Base-by-base conservation (phyloP, 495 filamentous ascomycete species). In the Chaetomium cochliodes region DNA sequence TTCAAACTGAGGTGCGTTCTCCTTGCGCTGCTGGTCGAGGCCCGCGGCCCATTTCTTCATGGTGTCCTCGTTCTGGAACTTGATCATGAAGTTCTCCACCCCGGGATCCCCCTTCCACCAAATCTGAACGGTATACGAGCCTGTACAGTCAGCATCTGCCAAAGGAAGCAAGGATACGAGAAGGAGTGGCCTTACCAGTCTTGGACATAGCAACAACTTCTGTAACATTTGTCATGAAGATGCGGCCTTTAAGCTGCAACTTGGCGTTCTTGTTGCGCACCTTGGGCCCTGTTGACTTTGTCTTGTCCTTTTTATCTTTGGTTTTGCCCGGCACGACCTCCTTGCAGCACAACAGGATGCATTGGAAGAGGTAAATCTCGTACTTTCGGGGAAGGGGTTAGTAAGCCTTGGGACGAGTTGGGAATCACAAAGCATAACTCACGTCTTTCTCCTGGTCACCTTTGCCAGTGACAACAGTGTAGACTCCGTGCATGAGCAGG, bases 151-250 rank as follows among this genome's bases (percentile, higher is more conserved):
- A 77, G 75, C 28, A 12, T 23, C 0, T 26, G 5, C 44, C 12
- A 28, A 54, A 57, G 3, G 12, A 55, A 23, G 18, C 26, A 33
- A 54, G 12, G 16, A 55, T n/a, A 22, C 13, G 51, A 39, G 22
- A 66, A 77, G 70, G 6, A 6, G 28, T 30, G 6, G 2, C 3
- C 50, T 47, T 87, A 96, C 93, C 93, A 71, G 89, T 88, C 74
- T 91, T 96, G 60, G 86, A 84, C 39, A 92, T 79, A 20, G 89
- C 91, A 5, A 96, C 79, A 26, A 96, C 89, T 71, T 98, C 92
- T 8, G 94, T 98, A 51, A 98, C 93, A 72, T 98, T 98, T 61
- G 93, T 92, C 93, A 98, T 97, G 77, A 98, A 98, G 70, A 98
- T 98, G 23, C 94, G 86, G 26, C 94, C 94, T 78, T 98, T 98